phyloP scores from a whole-genome alignment of 768 basidiomycete species.

The Auricularia cornea region DNA sequence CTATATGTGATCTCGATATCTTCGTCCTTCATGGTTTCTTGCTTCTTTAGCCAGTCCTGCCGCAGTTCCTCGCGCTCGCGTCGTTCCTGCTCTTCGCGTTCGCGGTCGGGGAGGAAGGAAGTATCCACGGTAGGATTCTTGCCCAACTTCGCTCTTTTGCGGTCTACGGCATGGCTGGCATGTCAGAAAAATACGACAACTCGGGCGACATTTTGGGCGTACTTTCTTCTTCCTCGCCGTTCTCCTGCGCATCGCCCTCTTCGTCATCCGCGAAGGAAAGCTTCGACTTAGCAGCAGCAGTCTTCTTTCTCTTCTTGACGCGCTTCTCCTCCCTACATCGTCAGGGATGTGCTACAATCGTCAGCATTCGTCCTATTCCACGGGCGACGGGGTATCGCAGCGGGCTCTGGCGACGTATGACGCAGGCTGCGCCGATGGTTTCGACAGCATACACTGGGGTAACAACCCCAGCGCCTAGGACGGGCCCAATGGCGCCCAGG shows the following conservation, averaged over 20 bases:
- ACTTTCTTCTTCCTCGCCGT: conserved; percentile 24
- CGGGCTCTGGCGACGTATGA: no score
- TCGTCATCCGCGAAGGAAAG: conserved; percentile 86
- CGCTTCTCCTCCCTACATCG: conserved; percentile 74
- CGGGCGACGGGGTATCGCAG: background rate
- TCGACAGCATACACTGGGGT: no score
- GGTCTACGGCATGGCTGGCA: no score
- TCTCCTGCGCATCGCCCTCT: conserved; percentile 24
- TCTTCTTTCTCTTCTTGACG: conserved; percentile 88
- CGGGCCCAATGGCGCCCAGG: no score
- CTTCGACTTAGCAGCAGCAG: conserved; percentile 58
- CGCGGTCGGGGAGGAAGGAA: conserved; percentile 96
- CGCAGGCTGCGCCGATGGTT: no score
- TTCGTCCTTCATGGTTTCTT: conserved; percentile 60
- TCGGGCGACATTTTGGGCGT: background rate
- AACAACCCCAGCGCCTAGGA: no score
- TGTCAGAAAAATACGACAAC: no score
- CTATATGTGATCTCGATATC: conserved; percentile 81
- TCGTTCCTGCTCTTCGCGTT: conserved; percentile 88
- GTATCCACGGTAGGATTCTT: conserved; percentile 98
- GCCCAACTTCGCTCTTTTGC: conserved; percentile 71
- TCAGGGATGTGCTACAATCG: conserved; percentile 70
- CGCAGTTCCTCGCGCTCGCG: conserved; percentile 81
- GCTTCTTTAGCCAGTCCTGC: conserved; percentile 75
- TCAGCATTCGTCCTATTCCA: conserved; percentile 47